Percentiles rank a stretch among this genome's conserved stretches.
phyloP scores from a whole-genome alignment of 1,284 basidiomycete genomes.

The Leccinum huronense region DNA sequence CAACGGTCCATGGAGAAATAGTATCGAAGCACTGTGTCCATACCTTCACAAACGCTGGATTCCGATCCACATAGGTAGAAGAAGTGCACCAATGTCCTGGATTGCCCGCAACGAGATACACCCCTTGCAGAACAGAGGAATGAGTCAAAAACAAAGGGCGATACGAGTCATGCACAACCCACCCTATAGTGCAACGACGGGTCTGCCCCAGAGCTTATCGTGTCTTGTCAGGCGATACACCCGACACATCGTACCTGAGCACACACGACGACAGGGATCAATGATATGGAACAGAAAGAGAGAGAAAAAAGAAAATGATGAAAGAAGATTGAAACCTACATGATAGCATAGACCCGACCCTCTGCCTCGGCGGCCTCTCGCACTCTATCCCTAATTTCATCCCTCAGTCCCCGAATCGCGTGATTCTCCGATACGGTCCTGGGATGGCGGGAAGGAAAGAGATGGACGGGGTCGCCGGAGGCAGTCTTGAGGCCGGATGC shows the following conservation, averaged over 20 bases:
- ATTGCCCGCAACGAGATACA: slow-evolving; percentile 66
- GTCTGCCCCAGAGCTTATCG: slow-evolving; percentile 51
- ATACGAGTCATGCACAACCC: slow-evolving; percentile 2
- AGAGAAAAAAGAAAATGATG: background rate
- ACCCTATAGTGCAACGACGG: slow-evolving; percentile 73
- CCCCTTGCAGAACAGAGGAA: slow-evolving; percentile 62
- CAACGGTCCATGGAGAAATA: slow-evolving; percentile 75
- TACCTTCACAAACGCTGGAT: slow-evolving; percentile 59
- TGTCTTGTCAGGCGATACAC: slow-evolving; percentile 58
- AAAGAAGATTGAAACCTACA: slow-evolving; percentile 45
- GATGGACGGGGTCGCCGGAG: slow-evolving; percentile 54
- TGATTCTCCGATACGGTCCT: slow-evolving; percentile 62
- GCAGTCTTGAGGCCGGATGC: slow-evolving; percentile 61
- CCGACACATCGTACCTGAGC: slow-evolving; percentile 72
- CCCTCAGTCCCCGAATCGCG: slow-evolving; percentile 58
- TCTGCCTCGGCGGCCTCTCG: slow-evolving; percentile 71
- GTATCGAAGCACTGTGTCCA: slow-evolving; percentile 74
- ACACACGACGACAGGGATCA: slow-evolving; percentile 2
- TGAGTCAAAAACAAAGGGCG: slow-evolving; percentile 27
- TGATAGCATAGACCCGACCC: slow-evolving; percentile 74
- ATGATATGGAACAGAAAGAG: too few species aligned
- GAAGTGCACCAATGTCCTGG: slow-evolving; percentile 71
- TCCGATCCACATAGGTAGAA: slow-evolving; percentile 54
- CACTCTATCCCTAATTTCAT: slow-evolving; percentile 69
- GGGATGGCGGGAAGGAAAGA: slow-evolving; percentile 74